A percentile compares a stretch with the other conserved stretches of the same genome.
Evolutionary conservation across 2,329 filamentous ascomycete genomes (phyloP).

Genomic region (Pseudonectria buxi): DNA sequence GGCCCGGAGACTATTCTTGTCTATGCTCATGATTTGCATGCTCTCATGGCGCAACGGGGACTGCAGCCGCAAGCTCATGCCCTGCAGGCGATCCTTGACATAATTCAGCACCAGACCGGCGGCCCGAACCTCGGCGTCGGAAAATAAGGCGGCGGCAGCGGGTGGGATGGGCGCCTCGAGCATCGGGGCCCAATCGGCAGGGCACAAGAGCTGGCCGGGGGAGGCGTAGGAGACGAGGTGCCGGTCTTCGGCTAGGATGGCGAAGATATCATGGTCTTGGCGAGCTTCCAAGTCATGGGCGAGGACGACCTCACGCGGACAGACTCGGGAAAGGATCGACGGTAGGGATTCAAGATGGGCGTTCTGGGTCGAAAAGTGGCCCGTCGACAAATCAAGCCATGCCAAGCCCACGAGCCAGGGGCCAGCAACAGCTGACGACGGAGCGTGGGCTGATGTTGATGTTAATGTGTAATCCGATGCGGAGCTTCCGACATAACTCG

Average conservation of each 20-base stretch:
- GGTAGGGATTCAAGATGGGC: slow-evolving; percentile 64
- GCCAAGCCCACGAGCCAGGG: slow-evolving; percentile 61
- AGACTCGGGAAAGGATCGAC: slow-evolving; percentile 76
- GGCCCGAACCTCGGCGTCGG: slow-evolving; percentile 62
- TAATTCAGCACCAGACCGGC: slow-evolving; percentile 80
- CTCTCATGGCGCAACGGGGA: slow-evolving; percentile 69
- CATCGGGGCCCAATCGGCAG: slow-evolving; percentile 66
- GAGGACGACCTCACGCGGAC: slow-evolving; percentile 77
- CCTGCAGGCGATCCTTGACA: slow-evolving; percentile 70
- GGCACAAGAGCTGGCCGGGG: slow-evolving; percentile 35
- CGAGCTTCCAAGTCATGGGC: slow-evolving; percentile 54
- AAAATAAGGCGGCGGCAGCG: slow-evolving; percentile 51
- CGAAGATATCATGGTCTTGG: slow-evolving; percentile 55
- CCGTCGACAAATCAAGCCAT: slow-evolving; percentile 93
- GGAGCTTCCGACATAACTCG: slow-evolving; percentile 1
- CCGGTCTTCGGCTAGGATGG: slow-evolving; percentile 66
- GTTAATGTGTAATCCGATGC: slow-evolving; percentile 9
- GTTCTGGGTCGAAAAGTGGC: slow-evolving; percentile 82
- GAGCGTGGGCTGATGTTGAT: slow-evolving; percentile 10
- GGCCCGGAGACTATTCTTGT: slow-evolving; percentile 83
- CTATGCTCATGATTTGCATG: slow-evolving; percentile 78
- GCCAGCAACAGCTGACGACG: slow-evolving; percentile 15
- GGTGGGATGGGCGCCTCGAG: slow-evolving; percentile 64
- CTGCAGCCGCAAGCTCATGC: slow-evolving; percentile 73
- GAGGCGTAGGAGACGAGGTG: slow-evolving; percentile 69